Evolutionary conservation across 2,329 filamentous ascomycete species (phyloP), one percentile per base, ranked within the genome.

Genomic region (Seiridium unicorne): DNA sequence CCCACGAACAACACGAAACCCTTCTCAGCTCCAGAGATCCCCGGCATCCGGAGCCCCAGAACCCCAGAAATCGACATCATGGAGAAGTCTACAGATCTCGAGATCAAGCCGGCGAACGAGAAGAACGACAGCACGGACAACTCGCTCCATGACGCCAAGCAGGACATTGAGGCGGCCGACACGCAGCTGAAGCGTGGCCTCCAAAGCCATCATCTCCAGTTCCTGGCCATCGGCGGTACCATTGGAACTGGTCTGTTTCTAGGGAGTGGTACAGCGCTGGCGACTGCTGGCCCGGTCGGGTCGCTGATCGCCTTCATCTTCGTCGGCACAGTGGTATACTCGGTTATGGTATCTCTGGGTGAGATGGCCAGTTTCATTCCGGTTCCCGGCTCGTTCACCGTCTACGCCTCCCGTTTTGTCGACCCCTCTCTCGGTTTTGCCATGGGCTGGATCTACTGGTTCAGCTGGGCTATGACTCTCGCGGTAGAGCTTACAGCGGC

Each of bases 401-500:
- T 87, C 47, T 94, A 93, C 68, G 89, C 90, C 31, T 83, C 86
- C 44, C 88, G 91, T 18, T 92, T 94, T 67, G 82, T 92, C 60
- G 70, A 73, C 79, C 87, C 85, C 9, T 87, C 87, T 59, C 78
- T 92, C 53, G 89, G 89, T 6, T 93, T 93, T 68, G 83, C 89
- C 26, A 89, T 93, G 82, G 90, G 91, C 26, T 93, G 90, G 90
- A 87, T 91, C 61, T 93, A 93, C 75, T 93, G 89, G 88, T 92
- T 92, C 70, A 88, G 84, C 44, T 93, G 75, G 89, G 81, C 86
- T 18, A 85, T 89, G 60, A 92, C 89, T 0, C 90, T 85, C 65
- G 89, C 89, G 0, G 82, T 92, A 7, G 90, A 93, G 70, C 79
- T 93, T 44, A 90, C 86, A 0, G 88, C 89, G 0, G 86, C 89